A percentile compares a stretch with the other conserved stretches of the same genome.
Conservation (phyloP, 2,329 filamentous ascomycete species). For the Fusarium globosum region DNA sequence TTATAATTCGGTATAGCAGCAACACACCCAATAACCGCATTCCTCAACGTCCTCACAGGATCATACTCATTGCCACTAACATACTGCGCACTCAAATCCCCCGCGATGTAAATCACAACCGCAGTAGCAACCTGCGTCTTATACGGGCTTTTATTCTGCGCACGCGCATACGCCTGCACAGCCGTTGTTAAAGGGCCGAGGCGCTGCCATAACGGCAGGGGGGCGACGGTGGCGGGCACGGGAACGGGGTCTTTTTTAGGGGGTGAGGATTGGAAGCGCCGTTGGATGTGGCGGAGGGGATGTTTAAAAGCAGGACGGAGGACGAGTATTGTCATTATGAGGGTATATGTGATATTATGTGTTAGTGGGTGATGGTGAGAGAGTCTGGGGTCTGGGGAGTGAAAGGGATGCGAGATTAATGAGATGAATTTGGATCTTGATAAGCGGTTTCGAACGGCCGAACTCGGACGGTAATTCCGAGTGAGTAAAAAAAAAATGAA, state of each 20-base stretch:
- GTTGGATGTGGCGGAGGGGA: slow-evolving; percentile 28
- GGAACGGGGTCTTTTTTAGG: slow-evolving; percentile 34
- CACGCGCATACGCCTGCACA: slow-evolving; percentile 72
- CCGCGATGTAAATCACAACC: slow-evolving; percentile 81
- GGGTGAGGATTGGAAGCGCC: slow-evolving; percentile 29
- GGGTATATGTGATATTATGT: neutral
- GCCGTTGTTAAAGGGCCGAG: slow-evolving; percentile 67
- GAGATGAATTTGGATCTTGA: neutral
- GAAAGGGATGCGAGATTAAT: slow-evolving; percentile 11
- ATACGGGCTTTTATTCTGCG: slow-evolving; percentile 78
- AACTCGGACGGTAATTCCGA: slow-evolving; percentile 36
- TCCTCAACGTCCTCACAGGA: slow-evolving; percentile 73
- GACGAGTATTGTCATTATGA: slow-evolving; percentile 34
- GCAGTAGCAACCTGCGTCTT: slow-evolving; percentile 82
- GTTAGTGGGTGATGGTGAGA: neutral
- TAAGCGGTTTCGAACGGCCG: slow-evolving; percentile 20
- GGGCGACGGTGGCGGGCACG: slow-evolving; percentile 33
- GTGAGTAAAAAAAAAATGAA: neutral
- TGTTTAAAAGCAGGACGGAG: slow-evolving; percentile 33
- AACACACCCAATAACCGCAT: slow-evolving; percentile 78
- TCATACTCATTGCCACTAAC: slow-evolving; percentile 74
- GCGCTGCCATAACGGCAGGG: slow-evolving; percentile 64
- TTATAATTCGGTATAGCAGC: slow-evolving; percentile 82
- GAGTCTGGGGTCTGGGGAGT: neutral
- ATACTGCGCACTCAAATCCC: slow-evolving; percentile 81